A percentile compares a stretch with the other conserved stretches of the same genome.
phyloP scores from a whole-genome alignment of 768 basidiomycete species.

The Pilatotrama ljubarskyi region DNA sequence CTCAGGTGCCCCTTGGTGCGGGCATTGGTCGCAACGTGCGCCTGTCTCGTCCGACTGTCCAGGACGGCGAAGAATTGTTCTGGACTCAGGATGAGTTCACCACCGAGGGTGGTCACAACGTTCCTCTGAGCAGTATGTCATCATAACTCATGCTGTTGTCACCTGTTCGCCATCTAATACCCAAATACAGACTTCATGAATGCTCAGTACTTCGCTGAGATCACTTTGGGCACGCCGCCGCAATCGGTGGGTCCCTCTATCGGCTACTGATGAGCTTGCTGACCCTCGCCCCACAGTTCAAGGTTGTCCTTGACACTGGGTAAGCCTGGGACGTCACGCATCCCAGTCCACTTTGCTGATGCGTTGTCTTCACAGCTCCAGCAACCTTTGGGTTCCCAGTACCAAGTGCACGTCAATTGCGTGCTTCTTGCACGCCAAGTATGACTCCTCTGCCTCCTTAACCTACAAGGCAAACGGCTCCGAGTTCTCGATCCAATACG shows the following conservation, averaged over 20 bases:
- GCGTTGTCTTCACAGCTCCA: conserved; percentile 51
- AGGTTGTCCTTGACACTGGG: conserved; percentile 95
- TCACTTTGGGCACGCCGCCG: conserved; percentile 78
- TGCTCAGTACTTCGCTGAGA: conserved; percentile 94
- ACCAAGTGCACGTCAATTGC: conserved; percentile 80
- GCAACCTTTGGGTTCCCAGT: conserved; percentile 95
- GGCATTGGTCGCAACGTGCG: conserved; percentile 66
- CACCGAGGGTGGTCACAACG: conserved; percentile 73
- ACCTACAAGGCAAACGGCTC: conserved; percentile 90
- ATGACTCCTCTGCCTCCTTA: conserved; percentile 75
- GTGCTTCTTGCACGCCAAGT: conserved; percentile 93
- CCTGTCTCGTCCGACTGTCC: conserved; percentile 41
- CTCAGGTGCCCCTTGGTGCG: conserved; percentile 65
- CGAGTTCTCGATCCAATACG: conserved; percentile 89
- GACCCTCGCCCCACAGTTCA: conserved; percentile 57
- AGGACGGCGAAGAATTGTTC: conserved; percentile 56
- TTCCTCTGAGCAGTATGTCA: conserved; percentile 83
- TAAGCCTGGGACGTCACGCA: conserved; percentile 29
- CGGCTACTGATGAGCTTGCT: not conserved
- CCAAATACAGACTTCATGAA: conserved; percentile 85
- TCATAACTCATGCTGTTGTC: not conserved
- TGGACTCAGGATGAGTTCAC: conserved; percentile 76
- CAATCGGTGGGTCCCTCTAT: conserved; percentile 57
- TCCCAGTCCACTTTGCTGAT: not conserved
- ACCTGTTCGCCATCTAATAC: not conserved